A percentile compares a stretch with the other conserved stretches of the same genome.
Conservation (phyloP, 1,284 basidiomycete species). For the Cerrena zonata region DNA sequence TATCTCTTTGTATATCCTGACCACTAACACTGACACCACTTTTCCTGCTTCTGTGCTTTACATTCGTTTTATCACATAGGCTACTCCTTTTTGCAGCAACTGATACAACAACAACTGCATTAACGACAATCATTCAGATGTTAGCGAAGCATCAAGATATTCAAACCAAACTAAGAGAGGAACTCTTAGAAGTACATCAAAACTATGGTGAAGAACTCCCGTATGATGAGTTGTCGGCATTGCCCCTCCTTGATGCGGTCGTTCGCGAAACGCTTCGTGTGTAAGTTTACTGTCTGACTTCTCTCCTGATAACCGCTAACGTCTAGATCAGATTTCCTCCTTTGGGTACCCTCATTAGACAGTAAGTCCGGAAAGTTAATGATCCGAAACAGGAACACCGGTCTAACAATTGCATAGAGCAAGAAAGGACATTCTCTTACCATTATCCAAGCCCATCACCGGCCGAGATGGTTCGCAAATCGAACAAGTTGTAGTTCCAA, state of each 20-base stretch:
- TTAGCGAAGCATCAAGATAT: constrained; percentile 1
- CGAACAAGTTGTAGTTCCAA: constrained; percentile 25
- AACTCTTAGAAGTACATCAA: background rate
- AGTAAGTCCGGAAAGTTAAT: background rate
- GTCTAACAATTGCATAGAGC: no score
- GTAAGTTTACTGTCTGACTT: background rate
- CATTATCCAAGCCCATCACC: no score
- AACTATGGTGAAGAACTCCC: background rate
- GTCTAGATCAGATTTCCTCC: background rate
- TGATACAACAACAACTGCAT: background rate
- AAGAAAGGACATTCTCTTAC: no score
- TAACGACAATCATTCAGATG: background rate
- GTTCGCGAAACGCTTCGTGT: constrained; percentile 6
- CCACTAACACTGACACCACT: background rate
- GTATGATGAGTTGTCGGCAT: background rate
- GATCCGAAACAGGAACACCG: no score
- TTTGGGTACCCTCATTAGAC: background rate
- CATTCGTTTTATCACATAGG: no score
- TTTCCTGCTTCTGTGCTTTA: no score
- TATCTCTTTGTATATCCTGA: no score
- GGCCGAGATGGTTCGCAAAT: constrained; percentile 22
- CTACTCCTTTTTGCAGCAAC: constrained; percentile 2
- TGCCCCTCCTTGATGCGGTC: constrained; percentile 5
- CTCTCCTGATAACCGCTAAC: background rate
- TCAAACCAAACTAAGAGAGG: background rate